Base-by-base conservation (phyloP, 2,329 filamentous ascomycete genomes). In the Talaromyces pinophilus region DNA sequence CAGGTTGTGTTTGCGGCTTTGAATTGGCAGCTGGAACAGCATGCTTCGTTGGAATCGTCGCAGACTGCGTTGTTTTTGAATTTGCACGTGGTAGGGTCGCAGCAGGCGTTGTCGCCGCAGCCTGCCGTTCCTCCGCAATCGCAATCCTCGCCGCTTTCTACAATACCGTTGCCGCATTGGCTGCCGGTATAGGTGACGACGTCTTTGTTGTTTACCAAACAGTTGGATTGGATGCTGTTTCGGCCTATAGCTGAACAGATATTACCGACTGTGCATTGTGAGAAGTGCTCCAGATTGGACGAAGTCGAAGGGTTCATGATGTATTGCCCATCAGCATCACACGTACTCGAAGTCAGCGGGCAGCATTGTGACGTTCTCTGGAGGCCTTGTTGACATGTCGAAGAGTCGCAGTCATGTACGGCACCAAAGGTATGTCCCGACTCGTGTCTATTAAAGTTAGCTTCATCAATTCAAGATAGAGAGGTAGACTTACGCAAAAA, bases 301-400 rank as follows among this genome's bases (percentile, higher is more conserved):
- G 85, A 86, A 1, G 94, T 95, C 11, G 91, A 95, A 0, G 95
- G 95, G 76, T 98, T 98, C 95, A 99, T 99, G 78, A 99, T 93
- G 80, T 88, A 99, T 67, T 85, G 79, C n/a, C 87, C 89, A 50
- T 84, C 82, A 25, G 95, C 95, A 77, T 96, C 84, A 77, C 95
- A 99, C 0, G 81, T 84, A 50, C 68, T 77, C 8, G 81, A 73
- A 71, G 84, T 90, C 7, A 97, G 82, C 0, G 93, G 95, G 72
- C 95, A 99, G 78, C 95, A 99, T 74, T 88, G 85, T 50, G 88
- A 87, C 0, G 86, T 82, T 64, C 79, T 83, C 69, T 88, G 84
- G 1, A 87, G 86, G 22, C 86, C 83, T 67, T 92, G 84, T 6
- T 74, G 72, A 75, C 94, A 98, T 2, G 90, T 85, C n/a, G 78